Evolutionary conservation across 495 filamentous ascomycete genomes (phyloP).

Genomic region (Penicillium malachiteum): DNA sequence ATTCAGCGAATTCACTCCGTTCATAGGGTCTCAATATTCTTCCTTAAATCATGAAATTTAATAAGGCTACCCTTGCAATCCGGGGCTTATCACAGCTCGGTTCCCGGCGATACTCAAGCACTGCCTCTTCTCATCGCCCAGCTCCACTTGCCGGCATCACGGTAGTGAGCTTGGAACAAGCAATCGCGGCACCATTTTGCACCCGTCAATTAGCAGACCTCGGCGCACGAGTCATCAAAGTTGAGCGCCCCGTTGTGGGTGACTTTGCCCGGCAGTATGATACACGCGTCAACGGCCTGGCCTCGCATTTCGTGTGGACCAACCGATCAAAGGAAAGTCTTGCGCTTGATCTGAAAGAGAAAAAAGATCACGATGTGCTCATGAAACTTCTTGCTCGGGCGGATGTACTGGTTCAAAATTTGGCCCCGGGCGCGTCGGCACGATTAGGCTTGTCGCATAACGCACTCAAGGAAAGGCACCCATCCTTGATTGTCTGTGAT

Average conservation of each 20-base stretch:
- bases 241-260: conserved; percentile 48
- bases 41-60: not conserved
- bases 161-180: conserved; percentile 53
- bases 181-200: conserved; percentile 53
- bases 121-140: conserved; percentile 9
- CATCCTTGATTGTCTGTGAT: conserved; percentile 51
- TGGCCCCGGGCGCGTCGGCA: conserved; percentile 48
- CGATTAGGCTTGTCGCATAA: conserved; percentile 48
- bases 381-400: conserved; percentile 45
- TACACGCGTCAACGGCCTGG: conserved; percentile 43
- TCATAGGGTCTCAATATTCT: too few relatives aligned
- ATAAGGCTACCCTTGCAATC: not conserved
- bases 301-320: conserved; percentile 54
- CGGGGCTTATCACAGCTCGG: not conserved
- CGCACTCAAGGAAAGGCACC: conserved; percentile 36
- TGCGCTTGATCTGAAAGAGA: conserved; percentile 46
- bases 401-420: conserved; percentile 53
- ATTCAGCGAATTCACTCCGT: too few relatives aligned
- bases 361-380: conserved; percentile 38
- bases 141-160: conserved; percentile 46
- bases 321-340: conserved; percentile 54
- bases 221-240: conserved; percentile 53
- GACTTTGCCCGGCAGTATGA: conserved; percentile 54
- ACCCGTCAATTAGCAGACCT: conserved; percentile 53
- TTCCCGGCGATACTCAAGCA: conserved; percentile 14